phyloP scores from a whole-genome alignment of 2,329 filamentous ascomycete genomes.

The Tolypocladium endophyticum region DNA sequence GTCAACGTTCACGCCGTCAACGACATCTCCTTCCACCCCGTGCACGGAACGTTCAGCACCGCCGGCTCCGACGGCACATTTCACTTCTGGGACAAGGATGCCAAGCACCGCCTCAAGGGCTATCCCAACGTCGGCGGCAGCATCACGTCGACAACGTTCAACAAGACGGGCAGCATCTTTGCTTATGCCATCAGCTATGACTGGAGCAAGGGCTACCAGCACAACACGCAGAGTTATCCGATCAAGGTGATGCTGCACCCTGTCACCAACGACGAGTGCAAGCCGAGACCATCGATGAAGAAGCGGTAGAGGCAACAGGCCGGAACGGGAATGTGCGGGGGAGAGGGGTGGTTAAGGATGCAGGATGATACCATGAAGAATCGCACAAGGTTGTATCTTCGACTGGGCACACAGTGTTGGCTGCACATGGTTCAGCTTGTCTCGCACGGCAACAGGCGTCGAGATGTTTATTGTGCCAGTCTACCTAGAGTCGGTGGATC shows the following conservation, averaged over 20 bases:
- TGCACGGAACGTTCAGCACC: conserved; percentile 96
- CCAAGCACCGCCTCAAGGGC: conserved; percentile 80
- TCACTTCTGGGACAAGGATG: conserved; percentile 92
- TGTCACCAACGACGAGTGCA: conserved; percentile 52
- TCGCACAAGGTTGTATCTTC: not conserved
- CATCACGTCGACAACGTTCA: conserved; percentile 89
- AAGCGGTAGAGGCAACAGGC: conserved; percentile 35
- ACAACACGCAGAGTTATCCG: conserved; percentile 63
- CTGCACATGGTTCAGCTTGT: not conserved
- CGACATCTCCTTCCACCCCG: conserved; percentile 93
- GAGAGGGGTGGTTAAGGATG: not conserved
- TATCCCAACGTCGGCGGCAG: conserved; percentile 76
- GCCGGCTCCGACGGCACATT: conserved; percentile 93
- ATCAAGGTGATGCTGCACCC: conserved; percentile 83
- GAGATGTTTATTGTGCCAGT: not conserved
- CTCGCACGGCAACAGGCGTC: not conserved
- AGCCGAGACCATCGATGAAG: conserved; percentile 48
- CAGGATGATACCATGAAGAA: not conserved
- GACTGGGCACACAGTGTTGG: not conserved
- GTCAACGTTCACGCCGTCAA: conserved; percentile 94
- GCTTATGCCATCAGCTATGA: conserved; percentile 91
- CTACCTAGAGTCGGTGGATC: not conserved
- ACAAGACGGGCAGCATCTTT: conserved; percentile 72
- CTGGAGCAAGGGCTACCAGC: conserved; percentile 92
- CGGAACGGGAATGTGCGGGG: not conserved